Evolutionary conservation across 1,139 yeast genomes (phyloP), one percentile per base, ranked within the genome.

Genomic region (Chernovozyma aurita): DNA sequence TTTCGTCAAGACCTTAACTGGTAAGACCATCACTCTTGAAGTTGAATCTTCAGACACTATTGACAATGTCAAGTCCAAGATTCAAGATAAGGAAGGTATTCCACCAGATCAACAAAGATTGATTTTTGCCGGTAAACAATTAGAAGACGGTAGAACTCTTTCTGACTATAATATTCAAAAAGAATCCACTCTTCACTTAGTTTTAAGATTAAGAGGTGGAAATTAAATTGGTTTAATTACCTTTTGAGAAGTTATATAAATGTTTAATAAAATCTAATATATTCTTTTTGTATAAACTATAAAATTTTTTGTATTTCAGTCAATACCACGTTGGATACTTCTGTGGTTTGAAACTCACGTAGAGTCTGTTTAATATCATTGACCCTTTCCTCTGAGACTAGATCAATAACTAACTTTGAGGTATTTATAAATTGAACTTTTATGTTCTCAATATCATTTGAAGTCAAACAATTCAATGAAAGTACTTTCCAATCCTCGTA

Each of bases 71-170:
- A 92, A 92, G 83, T 78, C 95, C 73, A 88, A 90, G 85, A 90
- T 92, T 73, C 97, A 88, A 78, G 97, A 88, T 82, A 87, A 87
- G 80, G 97, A 90, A 73, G 97, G 97, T 65, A 90, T 92, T 59
- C 97, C 97, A 73, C 96, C 97, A 61, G 97, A 90, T 73, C 97
- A 90, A 75, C 97, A 92, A 80, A 87, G 97, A 79, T 84, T 90
- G 69, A 87, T 92, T 86, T 92, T 92, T 70, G 97, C 97, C 70
- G 98, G 98, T 83, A 90, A 88, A 83, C 97, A 90, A 78, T 85
- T 92, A 70, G 97, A 90, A 78, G 97, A 92, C 63, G 97, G 97
- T 63, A 87, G 97, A 81, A 90, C 97, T 56, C 80, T 92, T 62
- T 84, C 95, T 59, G 98, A 92, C 82, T 92, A 92, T 95, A 90